A percentile compares a stretch with the other conserved stretches of the same genome.
Evolutionary conservation across 2,329 filamentous ascomycete species (phyloP).

Genomic region (Talaromyces sp.): DNA sequence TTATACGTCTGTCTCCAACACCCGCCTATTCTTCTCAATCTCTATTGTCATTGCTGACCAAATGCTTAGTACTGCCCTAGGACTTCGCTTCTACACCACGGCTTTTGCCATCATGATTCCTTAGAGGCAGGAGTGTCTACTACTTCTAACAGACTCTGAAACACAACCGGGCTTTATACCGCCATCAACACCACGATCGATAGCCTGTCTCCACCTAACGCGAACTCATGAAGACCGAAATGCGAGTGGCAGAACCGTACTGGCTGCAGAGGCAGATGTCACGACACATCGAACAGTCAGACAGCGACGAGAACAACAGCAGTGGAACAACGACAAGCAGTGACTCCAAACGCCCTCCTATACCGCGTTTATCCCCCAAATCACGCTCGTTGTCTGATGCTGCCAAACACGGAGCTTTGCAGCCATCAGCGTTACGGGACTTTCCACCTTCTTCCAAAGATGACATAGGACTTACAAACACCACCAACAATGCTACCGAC

Average conservation of each 20-base stretch:
- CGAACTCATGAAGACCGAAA: constrained; percentile 4
- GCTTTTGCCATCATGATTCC: neutral
- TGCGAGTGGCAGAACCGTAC: constrained; percentile 15
- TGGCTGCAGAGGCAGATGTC: constrained; percentile 17
- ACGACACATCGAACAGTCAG: constrained; percentile 13
- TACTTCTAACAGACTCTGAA: neutral
- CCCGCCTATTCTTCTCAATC: neutral
- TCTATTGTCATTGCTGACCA: neutral
- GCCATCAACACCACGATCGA: neutral
- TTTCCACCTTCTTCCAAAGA: constrained; percentile 59
- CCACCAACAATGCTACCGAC: constrained; percentile 13
- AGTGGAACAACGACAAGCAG: constrained; percentile 6
- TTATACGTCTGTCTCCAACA: neutral
- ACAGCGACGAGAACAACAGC: constrained; percentile 13
- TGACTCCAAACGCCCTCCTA: constrained; percentile 1
- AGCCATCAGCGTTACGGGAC: constrained; percentile 58
- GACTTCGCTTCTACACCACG: neutral
- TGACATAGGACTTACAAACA: constrained; percentile 55
- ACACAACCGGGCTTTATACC: neutral
- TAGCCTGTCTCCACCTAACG: neutral
- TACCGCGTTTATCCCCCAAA: constrained; percentile 43
- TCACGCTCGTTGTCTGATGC: constrained; percentile 65
- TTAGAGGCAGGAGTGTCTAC: neutral
- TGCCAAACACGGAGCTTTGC: constrained; percentile 56
- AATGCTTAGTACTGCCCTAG: neutral